These are phyloP conservation scores for Candida tibetensis DNA, from an alignment of 805 yeast genomes.

Conservation along the genomic window DNA sequence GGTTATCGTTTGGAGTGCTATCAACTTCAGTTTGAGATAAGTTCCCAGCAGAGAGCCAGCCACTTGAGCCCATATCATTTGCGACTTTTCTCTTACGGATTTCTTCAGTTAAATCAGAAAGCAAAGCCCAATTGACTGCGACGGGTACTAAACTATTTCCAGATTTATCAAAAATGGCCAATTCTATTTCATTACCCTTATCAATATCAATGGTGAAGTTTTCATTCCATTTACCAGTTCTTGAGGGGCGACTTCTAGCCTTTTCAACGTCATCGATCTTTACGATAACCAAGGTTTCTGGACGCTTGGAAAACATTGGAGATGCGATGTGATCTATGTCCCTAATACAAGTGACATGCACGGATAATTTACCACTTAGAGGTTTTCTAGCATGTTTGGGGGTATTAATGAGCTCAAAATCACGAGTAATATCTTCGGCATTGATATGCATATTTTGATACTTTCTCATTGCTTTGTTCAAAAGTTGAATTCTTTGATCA, in stretches of 20 bases:
- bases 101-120: conserved; percentile 92
- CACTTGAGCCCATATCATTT: conserved; percentile 64
- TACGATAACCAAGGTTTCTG: conserved; percentile 73
- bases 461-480: conserved; percentile 79
- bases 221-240: conserved; percentile 82
- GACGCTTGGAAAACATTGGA: conserved; percentile 71
- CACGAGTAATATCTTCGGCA: conserved; percentile 60
- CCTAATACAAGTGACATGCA: conserved; percentile 72
- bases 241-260: conserved; percentile 69
- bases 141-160: conserved; percentile 75
- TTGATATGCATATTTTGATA: conserved; percentile 86
- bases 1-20: neutral
- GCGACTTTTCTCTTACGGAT: conserved; percentile 85
- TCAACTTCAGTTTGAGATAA: conserved; percentile 23
- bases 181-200: conserved; percentile 88
- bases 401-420: conserved; percentile 62
- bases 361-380: conserved; percentile 71
- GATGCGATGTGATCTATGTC: conserved; percentile 93
- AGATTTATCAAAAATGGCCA: conserved; percentile 79
- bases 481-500: conserved; percentile 77
- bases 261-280: conserved; percentile 87
- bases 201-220: conserved; percentile 77
- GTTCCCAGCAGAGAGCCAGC: conserved; percentile 85
- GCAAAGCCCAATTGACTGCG: conserved; percentile 86
- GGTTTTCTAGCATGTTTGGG: conserved; percentile 80